Base-by-base conservation (phyloP, 305 asterid species). In the Andrographis paniculata region DNA sequence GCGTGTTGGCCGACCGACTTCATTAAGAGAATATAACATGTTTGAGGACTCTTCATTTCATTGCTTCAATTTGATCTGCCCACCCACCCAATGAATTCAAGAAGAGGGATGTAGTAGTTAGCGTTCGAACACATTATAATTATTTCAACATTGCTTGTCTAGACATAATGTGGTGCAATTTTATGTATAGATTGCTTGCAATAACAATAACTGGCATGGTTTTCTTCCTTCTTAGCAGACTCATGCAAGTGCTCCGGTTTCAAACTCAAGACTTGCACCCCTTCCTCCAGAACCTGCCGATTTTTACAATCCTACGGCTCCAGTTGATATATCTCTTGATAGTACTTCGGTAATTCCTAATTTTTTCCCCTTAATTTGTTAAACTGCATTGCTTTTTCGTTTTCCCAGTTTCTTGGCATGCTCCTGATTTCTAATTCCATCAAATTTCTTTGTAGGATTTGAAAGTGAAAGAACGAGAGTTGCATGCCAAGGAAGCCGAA, bases 201-300 rank as follows among this genome's bases (percentile, higher is more conserved):
- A n/a, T n/a, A n/a, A n/a, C n/a, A n/a, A n/a, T n/a, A n/a, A n/a
- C n/a, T n/a, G n/a, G n/a, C n/a, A 8, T 41, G 45, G 17, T 49
- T 31, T 61, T 19, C 38, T 48, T 11, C 24, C 4, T 68, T 47
- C 52, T n/a, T n/a, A n/a, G 17, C 77, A 85, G 95, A 46, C 58
- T 41, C 49, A 78, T 51, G 93, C 84, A 40, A 82, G 73, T 53
- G 92, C 78, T 47, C 91, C 98, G 48, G 94, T 63, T 23, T 53
- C 91, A 56, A 85, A 82, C 76, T 79, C 98, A 16, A 85, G 94
- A 72, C 93, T 86, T 46, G 70, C 95, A 22, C 98, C 98, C 54
- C 96, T 91, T 62, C 96, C 95, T 19, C 96, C 88, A 20, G 98
- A 89, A 55, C 98, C 94, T 67, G 96, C 92, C 40, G 98, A 74